Conservation (phyloP, 139 green algal species). For the Micractinium sp. region DNA sequence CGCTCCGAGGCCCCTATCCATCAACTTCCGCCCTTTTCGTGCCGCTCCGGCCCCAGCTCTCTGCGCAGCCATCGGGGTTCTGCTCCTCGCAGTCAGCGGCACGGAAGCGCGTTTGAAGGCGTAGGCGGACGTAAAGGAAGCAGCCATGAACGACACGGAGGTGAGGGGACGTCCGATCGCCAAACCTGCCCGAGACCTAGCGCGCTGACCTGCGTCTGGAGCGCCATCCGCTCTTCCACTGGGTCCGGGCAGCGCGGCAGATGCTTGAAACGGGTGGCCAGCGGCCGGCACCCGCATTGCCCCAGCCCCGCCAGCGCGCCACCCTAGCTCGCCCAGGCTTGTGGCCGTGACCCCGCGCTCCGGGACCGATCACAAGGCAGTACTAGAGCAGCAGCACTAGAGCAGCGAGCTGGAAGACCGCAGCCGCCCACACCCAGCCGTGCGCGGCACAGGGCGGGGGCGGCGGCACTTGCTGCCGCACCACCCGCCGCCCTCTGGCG, state of each 20-base stretch:
- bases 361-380: background rate
- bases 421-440: background rate
- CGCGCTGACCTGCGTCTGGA: background rate
- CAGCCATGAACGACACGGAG: conserved; percentile 63
- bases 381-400: background rate
- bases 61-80: too few species aligned
- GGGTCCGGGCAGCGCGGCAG: background rate
- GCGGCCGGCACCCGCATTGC: background rate
- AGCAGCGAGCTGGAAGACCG: background rate
- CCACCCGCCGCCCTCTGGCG: too few species aligned
- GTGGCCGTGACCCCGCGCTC: too few species aligned
- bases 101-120: too few species aligned
- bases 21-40: too few species aligned
- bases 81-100: too few species aligned
- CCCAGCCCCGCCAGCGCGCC: background rate
- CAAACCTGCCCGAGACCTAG: background rate
- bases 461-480: too few species aligned
- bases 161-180: background rate
- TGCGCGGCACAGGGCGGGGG: background rate
- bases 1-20: too few species aligned
- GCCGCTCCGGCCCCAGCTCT: too few species aligned
- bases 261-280: background rate
- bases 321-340: background rate
- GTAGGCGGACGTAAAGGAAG: background rate
- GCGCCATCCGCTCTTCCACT: background rate